A percentile compares a stretch with the other conserved stretches of the same genome.
Evolutionary conservation across 495 filamentous ascomycete genomes (phyloP).

Genomic region (Amphirosellinia nigrospora): DNA sequence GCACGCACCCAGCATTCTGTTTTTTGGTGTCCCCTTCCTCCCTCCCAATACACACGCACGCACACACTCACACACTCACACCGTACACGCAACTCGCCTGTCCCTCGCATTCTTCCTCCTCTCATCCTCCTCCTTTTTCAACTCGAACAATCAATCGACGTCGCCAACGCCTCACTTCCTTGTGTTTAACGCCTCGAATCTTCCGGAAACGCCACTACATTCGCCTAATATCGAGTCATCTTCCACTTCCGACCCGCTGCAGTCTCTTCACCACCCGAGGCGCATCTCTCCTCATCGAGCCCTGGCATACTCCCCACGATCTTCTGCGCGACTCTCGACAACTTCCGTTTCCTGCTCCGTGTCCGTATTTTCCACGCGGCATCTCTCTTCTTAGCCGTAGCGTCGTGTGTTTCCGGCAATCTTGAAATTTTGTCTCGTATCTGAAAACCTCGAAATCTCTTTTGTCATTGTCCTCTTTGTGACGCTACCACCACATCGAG

Average conservation of each 20-base stretch:
- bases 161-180: constrained; percentile 28
- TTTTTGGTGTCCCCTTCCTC: constrained; percentile 43
- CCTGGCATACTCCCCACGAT: constrained; percentile 17
- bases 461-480: constrained; percentile 41
- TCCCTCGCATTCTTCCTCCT: constrained; percentile 26
- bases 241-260: constrained; percentile 30
- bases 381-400: constrained; percentile 9
- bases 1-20: constrained; percentile 24
- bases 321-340: constrained; percentile 29
- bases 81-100: constrained; percentile 29
- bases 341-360: not conserved
- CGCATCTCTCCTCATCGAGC: constrained; percentile 35
- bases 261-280: constrained; percentile 34
- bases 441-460: constrained; percentile 32
- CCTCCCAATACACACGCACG: constrained; percentile 40
- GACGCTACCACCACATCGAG: constrained; percentile 28
- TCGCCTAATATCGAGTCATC: constrained; percentile 37
- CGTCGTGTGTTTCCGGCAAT: constrained; percentile 25
- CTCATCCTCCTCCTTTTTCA: constrained; percentile 40
- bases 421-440: constrained; percentile 20
- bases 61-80: constrained; percentile 31
- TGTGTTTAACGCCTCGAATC: constrained; percentile 32
- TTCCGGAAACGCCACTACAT: constrained; percentile 31
- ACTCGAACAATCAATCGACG: constrained; percentile 34
- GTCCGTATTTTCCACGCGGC: no score